Evolutionary conservation across 768 basidiomycete genomes (phyloP).

Genomic region (Tulasnella sp.): DNA sequence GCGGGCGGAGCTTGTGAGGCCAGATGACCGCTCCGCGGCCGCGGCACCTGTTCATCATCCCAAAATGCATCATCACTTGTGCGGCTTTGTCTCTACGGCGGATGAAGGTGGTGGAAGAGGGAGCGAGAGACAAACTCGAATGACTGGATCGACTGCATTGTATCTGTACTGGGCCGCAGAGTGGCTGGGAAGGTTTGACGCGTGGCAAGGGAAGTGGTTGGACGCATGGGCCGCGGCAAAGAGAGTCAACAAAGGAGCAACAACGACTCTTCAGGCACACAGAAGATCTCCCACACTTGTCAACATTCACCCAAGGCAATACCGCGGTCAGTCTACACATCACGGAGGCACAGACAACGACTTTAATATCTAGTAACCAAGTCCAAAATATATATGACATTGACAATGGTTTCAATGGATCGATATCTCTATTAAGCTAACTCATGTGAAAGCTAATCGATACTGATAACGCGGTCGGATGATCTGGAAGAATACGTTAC

Average conservation of each 20-base stretch:
- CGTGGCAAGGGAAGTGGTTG: background rate
- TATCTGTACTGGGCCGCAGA: background rate
- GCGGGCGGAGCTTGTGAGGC: constrained; percentile 6
- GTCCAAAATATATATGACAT: background rate
- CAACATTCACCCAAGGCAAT: constrained; percentile 1
- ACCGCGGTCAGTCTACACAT: background rate
- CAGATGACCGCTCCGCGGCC: background rate
- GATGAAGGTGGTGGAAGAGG: background rate
- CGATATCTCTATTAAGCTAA: background rate
- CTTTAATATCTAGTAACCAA: background rate
- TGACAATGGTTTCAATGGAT: background rate
- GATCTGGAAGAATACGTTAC: background rate
- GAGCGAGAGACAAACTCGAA: background rate
- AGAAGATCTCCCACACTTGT: background rate
- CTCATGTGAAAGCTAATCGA: background rate
- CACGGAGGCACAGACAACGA: background rate
- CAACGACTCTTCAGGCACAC: background rate
- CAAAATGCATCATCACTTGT: background rate
- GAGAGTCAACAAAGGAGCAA: background rate
- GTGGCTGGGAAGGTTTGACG: background rate
- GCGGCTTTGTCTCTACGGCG: background rate
- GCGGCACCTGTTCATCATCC: background rate
- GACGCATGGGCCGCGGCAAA: background rate
- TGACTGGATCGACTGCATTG: background rate
- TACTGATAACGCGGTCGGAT: too few species aligned